Conservation (phyloP, 805 yeast species). For the Pichia sporocuriosa region DNA sequence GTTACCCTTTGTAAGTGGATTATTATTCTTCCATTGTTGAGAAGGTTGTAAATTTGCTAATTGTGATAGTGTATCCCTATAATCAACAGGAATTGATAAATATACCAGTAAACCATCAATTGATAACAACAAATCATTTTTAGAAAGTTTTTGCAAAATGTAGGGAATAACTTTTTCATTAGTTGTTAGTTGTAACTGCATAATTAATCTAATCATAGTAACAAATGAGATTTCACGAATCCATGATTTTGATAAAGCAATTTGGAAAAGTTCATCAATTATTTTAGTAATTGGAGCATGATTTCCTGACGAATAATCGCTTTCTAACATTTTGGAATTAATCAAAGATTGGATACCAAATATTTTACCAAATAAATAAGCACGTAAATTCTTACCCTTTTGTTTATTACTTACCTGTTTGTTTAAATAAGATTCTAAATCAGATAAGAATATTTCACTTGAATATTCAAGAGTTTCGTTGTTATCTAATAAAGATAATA, state of each 20-base stretch:
- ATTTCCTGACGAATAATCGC: conserved; percentile 9
- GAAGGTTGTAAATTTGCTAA: conserved; percentile 17
- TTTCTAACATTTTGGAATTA: conserved; percentile 40
- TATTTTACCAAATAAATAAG: conserved; percentile 70
- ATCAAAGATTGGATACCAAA: conserved; percentile 78
- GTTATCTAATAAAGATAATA: conserved; percentile 32
- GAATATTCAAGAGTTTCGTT: conserved; percentile 25
- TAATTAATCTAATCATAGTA: conserved; percentile 56
- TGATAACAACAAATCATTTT: conserved; percentile 51
- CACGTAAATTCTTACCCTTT: conserved; percentile 81
- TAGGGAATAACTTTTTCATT: conserved; percentile 14
- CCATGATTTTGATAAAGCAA: conserved; percentile 72
- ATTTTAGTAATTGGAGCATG: conserved; percentile 28
- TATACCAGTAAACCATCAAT: conserved; percentile 78
- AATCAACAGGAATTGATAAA: conserved; percentile 39
- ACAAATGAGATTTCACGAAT: conserved; percentile 73
- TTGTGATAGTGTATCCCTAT: conserved; percentile 14
- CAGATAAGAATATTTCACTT: conserved; percentile 31
- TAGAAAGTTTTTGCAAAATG: conserved; percentile 39
- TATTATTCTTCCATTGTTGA: conserved; percentile 56
- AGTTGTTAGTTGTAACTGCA: conserved; percentile 17
- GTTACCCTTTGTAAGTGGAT: conserved; percentile 72
- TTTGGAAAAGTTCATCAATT: conserved; percentile 44
- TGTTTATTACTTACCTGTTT: conserved; percentile 34
- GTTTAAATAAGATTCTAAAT: conserved; percentile 32